Conservation (phyloP, 306 rosid species). For the Cicer judaicum region DNA sequence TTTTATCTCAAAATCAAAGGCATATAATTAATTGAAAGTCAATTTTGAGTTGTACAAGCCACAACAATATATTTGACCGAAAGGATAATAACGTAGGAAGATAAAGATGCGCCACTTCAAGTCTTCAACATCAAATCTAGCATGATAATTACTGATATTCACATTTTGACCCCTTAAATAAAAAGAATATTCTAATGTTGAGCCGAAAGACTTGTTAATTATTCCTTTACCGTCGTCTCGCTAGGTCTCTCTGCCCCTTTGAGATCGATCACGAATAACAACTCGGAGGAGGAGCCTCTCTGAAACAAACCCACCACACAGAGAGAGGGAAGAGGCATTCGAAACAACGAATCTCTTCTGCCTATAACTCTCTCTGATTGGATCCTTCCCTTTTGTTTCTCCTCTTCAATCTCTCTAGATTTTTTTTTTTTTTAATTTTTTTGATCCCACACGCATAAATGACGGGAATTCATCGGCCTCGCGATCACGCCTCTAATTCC, state of each 20-base stretch:
- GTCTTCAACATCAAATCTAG: too few relatives aligned
- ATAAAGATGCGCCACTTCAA: too few relatives aligned
- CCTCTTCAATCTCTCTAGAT: not conserved
- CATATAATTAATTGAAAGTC: too few relatives aligned
- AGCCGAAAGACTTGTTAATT: constrained; percentile 27
- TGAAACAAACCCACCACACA: constrained; percentile 32
- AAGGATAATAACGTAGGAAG: too few relatives aligned
- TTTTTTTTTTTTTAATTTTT: constrained; percentile 40
- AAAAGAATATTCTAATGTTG: not conserved
- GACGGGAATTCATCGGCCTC: constrained; percentile 53
- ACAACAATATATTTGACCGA: too few relatives aligned
- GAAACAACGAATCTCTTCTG: constrained; percentile 39
- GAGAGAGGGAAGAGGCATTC: constrained; percentile 26
- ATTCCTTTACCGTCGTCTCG: constrained; percentile 40
- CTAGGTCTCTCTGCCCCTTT: constrained; percentile 43
- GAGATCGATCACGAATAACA: constrained; percentile 35
- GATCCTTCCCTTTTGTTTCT: constrained; percentile 30
- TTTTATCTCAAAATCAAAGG: too few relatives aligned
- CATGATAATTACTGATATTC: not conserved
- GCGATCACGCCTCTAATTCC: constrained; percentile 53
- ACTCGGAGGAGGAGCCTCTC: constrained; percentile 39
- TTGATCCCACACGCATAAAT: constrained; percentile 39
- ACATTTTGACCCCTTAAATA: not conserved
- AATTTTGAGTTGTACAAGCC: too few relatives aligned
- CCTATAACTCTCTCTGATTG: constrained; percentile 49